These are phyloP conservation scores for Haplosporangium gracile DNA, from an alignment of 192 early-diverging fungal genomes.

Conservation along the genomic window DNA sequence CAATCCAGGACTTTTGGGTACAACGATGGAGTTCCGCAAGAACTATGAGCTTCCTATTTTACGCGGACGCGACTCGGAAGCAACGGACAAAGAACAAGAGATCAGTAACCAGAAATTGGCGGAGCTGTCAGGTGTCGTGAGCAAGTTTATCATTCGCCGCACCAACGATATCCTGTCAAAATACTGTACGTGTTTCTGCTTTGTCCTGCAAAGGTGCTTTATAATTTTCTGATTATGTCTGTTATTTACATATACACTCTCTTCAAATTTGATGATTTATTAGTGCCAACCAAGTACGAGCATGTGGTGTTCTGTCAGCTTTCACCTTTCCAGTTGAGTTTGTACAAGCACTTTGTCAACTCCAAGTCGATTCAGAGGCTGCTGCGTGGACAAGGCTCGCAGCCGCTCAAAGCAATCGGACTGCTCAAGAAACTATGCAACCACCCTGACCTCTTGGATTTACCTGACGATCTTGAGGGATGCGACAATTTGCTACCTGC, in stretches of 20 bases:
- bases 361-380: constrained; percentile 79
- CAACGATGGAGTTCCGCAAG: constrained; percentile 88
- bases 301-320: constrained; percentile 97
- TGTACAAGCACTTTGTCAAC: constrained; percentile 86
- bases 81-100: constrained; percentile 82
- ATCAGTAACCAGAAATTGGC: constrained; percentile 86
- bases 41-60: constrained; percentile 96
- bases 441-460: constrained; percentile 91
- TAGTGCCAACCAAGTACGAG: constrained; percentile 97
- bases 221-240: neutral
- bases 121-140: constrained; percentile 89
- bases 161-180: constrained; percentile 97
- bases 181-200: constrained; percentile 77
- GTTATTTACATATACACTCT: constrained; percentile 6
- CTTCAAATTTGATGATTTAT: neutral
- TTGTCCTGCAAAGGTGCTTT: too few relatives aligned
- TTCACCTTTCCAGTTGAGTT: constrained; percentile 76
- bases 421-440: constrained; percentile 97
- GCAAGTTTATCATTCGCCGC: constrained; percentile 96
- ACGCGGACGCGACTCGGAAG: constrained; percentile 92
- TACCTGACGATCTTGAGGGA: constrained; percentile 69
- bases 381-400: constrained; percentile 79
- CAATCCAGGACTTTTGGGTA: constrained; percentile 93
- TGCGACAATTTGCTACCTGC: constrained; percentile 69
- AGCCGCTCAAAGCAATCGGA: constrained; percentile 91